Percentiles rank a stretch among this genome's conserved stretches.
Evolutionary conservation across 116 monocot species (phyloP).

Genomic region (Zostera marina): DNA sequence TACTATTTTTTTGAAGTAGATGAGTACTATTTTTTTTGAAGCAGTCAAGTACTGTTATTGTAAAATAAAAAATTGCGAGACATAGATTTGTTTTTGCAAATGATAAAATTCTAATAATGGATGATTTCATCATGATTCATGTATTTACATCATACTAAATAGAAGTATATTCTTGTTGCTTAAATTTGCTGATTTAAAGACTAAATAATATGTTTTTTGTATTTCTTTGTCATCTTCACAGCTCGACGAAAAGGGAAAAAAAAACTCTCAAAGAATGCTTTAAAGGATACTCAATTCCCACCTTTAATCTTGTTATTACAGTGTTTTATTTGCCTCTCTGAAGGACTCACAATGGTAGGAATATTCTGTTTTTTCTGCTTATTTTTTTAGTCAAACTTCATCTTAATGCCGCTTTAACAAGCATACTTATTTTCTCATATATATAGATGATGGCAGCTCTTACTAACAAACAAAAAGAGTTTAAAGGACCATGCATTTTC

Average conservation of each 20-base stretch:
- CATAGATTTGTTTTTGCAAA: too few species aligned
- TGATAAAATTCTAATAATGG: too few species aligned
- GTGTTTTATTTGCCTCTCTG: slow-evolving; percentile 70
- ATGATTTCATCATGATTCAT: too few species aligned
- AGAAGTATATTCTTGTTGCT: background rate
- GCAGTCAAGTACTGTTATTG: too few species aligned
- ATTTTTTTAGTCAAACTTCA: background rate
- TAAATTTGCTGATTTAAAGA: background rate
- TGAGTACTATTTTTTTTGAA: too few species aligned
- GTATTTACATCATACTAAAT: too few species aligned
- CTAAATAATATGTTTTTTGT: background rate
- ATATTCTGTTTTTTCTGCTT: background rate
- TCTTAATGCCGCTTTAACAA: background rate
- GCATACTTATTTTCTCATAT: slow-evolving; percentile 6
- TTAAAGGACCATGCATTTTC: slow-evolving; percentile 46
- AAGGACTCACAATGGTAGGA: slow-evolving; percentile 65
- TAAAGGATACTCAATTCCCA: slow-evolving; percentile 27
- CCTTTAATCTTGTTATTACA: slow-evolving; percentile 59
- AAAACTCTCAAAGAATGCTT: slow-evolving; percentile 38
- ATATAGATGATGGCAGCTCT: slow-evolving; percentile 74
- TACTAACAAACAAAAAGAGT: slow-evolving; percentile 37
- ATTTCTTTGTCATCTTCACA: slow-evolving; percentile 9
- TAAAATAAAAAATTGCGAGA: too few species aligned
- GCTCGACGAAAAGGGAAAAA: slow-evolving; percentile 78
- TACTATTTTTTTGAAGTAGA: too few species aligned